Base-by-base conservation (phyloP, 148 eudicot species). In the Vaccinium macrocarpon region DNA sequence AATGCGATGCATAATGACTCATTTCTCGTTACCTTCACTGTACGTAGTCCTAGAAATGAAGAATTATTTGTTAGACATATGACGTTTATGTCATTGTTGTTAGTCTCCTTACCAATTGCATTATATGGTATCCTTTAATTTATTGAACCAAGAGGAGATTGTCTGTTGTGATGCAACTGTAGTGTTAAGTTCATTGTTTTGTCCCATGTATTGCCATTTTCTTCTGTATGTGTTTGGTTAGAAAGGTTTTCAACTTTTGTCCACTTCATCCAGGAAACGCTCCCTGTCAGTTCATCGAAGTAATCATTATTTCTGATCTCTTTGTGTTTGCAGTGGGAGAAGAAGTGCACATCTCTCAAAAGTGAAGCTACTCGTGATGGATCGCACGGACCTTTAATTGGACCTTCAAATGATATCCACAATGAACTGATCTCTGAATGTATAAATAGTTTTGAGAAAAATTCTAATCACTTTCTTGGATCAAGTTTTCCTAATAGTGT, bases 321-420 rank as follows among this genome's bases (percentile, higher is more conserved):
- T 84, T n/a, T 78, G 76, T 35, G 57, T 53, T 71, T 91, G 91
- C 95, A 96, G 99, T 96, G 98, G 97, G 91, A 96, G 88, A 95
- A 90, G 81, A 96, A 88, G 88, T 93, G 99, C 89, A 84, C 85
- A 83, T 89, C 73, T 52, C 75, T 92, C 82, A 86, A 77, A 83
- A 86, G 73, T 82, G 91, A 83, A 86, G 85, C 87, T 89, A 86
- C 91, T 82, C 85, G 82, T 82, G 90, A 85, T 83, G 88, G 84
- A 85, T 82, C 90, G 57, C 82, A 23, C 84, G 89, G 88, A 85
- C 85, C 89, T 80, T 74, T 68, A 48, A 81, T 79, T 76, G 91
- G 89, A 85, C 89, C 88, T 8, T 86, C 87, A 78, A 91, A 92
- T 91, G 89, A 96, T 96, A 96, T 96, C 99, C 99, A 91, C 87